Conservation (phyloP, 129 eudicot genomes). For the Pittosporum tobira region DNA sequence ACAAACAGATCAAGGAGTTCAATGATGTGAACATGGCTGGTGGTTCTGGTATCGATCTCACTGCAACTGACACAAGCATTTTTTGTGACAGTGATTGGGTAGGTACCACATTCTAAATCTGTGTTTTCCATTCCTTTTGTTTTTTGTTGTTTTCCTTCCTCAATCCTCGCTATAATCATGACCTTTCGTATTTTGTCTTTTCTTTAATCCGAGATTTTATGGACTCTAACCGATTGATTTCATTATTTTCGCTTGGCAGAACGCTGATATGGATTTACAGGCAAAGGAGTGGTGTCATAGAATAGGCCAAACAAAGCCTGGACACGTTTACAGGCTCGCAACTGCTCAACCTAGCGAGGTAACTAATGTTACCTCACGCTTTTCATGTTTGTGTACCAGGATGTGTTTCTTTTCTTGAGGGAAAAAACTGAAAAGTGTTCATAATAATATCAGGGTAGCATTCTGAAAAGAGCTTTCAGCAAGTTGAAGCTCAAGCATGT, state of each 20-base stretch:
- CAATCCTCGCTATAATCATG: too few relatives aligned
- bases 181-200: neutral
- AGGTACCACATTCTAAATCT: too few relatives aligned
- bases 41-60: slow-evolving; percentile 87
- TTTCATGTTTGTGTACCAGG: neutral
- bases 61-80: slow-evolving; percentile 92
- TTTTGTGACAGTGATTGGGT: slow-evolving; percentile 94
- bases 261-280: slow-evolving; percentile 97
- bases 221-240: neutral
- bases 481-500: slow-evolving; percentile 96
- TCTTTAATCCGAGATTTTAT: neutral
- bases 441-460: slow-evolving; percentile 53
- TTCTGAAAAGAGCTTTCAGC: slow-evolving; percentile 93
- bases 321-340: slow-evolving; percentile 87
- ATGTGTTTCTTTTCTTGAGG: neutral
- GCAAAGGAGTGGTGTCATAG: slow-evolving; percentile 98
- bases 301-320: slow-evolving; percentile 96
- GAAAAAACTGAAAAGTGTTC: neutral
- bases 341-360: slow-evolving; percentile 96
- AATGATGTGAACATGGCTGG: slow-evolving; percentile 77
- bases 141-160: too few relatives aligned
- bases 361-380: neutral
- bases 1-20: slow-evolving; percentile 69
- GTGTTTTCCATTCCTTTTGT: too few relatives aligned
- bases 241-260: slow-evolving; percentile 41